Evolutionary conservation across 768 basidiomycete genomes (phyloP).

Genomic region (Suillus plorans): DNA sequence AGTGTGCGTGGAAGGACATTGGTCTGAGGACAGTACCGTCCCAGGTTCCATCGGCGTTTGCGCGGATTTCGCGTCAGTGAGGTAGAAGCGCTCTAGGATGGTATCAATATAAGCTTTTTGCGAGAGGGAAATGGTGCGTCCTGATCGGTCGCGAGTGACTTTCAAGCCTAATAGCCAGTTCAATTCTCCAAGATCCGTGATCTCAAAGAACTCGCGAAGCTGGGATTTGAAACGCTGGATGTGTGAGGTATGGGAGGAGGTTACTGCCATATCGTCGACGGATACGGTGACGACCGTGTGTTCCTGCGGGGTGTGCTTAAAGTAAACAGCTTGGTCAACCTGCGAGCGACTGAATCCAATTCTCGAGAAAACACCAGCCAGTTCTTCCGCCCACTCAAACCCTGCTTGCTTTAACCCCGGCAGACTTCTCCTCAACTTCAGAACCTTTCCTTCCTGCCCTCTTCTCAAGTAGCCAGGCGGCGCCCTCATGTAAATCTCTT

Average conservation of each 20-base stretch:
- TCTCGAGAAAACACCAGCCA: neutral
- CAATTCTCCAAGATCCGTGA: too few species aligned
- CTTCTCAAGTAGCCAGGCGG: slow-evolving; percentile 25
- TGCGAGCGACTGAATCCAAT: neutral
- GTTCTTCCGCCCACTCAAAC: slow-evolving; percentile 28
- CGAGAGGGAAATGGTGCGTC: too few species aligned
- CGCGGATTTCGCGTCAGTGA: too few species aligned
- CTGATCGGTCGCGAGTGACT: too few species aligned
- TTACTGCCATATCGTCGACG: too few species aligned
- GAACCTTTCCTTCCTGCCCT: slow-evolving; percentile 21
- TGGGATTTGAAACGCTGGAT: too few species aligned
- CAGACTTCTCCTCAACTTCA: slow-evolving; percentile 18
- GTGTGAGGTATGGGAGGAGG: too few species aligned
- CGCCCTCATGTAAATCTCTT: slow-evolving; percentile 38
- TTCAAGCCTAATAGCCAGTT: too few species aligned
- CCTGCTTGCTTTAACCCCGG: slow-evolving; percentile 32
- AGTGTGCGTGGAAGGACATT: neutral
- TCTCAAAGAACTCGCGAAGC: too few species aligned
- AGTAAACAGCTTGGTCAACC: neutral
- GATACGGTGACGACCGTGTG: neutral
- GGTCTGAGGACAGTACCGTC: neutral
- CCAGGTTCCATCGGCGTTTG: neutral
- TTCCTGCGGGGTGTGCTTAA: neutral
- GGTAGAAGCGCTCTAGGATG: too few species aligned
- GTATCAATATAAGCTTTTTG: too few species aligned